Base-by-base conservation (phyloP, 441 rosid genomes). In the Hypseocharis bilobata region DNA sequence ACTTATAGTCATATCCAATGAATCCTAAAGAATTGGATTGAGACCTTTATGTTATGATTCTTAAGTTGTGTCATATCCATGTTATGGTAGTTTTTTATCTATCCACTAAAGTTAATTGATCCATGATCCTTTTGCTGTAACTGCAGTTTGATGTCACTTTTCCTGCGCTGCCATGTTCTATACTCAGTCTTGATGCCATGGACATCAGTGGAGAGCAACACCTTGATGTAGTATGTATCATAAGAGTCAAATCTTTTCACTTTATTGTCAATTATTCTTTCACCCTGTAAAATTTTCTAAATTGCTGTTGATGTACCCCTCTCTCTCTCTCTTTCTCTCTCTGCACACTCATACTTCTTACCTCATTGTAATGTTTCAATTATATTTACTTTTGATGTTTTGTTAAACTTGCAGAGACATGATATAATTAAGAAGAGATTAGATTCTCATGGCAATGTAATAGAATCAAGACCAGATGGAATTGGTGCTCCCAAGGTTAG, bases 201-300 rank as follows among this genome's bases (percentile, higher is more conserved):
- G 97, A 93, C 77, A 86, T 88, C 76, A 88, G 97, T 67, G 98
- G 97, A 66, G 97, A 85, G 78, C 91, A 89, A 47, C 96, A 92
- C 79, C 93, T 92, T 73, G 98, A 92, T 70, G 92, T 92, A 68
- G 98, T 92, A 78, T 69, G 85, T 78, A 49, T 56, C 45, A 19
- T 11, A 34, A 30, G 62, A 32, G 40, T 16, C 44, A 32, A 30
- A 2, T 25, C 28, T 34, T 59, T 11, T 26, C 52, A n/a, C 56
- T 57, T 26, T 20, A 17, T 49, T 25, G 30, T n/a, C 55, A n/a
- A 14, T 40, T 60, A 4, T 10, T 27, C 5, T 25, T 65, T 40
- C 42, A n/a, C n/a, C n/a, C n/a, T n/a, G n/a, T n/a, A n/a, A n/a
- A n/a, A n/a, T n/a, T n/a, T n/a, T n/a, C n/a, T n/a, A n/a, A n/a